phyloP scores from a whole-genome alignment of 2,329 filamentous ascomycete species.

The Knoxdaviesia capensis region DNA sequence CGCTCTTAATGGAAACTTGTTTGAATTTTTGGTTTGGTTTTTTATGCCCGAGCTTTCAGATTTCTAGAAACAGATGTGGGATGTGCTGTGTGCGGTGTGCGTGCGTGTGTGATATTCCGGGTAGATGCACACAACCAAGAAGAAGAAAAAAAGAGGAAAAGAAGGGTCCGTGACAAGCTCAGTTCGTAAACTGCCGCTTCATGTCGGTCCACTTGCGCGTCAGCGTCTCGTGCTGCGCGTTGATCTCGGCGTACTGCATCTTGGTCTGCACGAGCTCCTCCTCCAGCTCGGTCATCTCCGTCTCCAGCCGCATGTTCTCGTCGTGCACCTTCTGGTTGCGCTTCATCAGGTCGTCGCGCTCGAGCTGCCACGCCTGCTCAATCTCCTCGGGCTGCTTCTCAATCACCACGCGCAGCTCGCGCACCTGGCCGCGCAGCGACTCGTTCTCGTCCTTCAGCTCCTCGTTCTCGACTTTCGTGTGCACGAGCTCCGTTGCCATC shows the following conservation, averaged over 20 bases:
- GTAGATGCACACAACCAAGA: not conserved
- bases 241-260: slow-evolving; percentile 82
- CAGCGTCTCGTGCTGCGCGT: slow-evolving; percentile 49
- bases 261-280: slow-evolving; percentile 83
- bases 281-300: slow-evolving; percentile 81
- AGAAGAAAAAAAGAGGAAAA: not conserved
- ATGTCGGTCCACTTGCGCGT: slow-evolving; percentile 62
- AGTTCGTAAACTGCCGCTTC: slow-evolving; percentile 31
- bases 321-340: slow-evolving; percentile 86
- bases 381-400: slow-evolving; percentile 80
- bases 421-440: slow-evolving; percentile 63
- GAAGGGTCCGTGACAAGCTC: not conserved
- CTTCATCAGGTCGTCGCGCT: slow-evolving; percentile 84
- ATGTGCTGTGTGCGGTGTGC: too few relatives aligned
- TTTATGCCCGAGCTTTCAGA: too few relatives aligned
- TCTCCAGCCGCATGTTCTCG: slow-evolving; percentile 73
- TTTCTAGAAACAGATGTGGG: too few relatives aligned
- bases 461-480: slow-evolving; percentile 84
- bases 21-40: too few relatives aligned
- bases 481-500: slow-evolving; percentile 77
- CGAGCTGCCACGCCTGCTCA: slow-evolving; percentile 58
- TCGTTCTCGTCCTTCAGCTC: slow-evolving; percentile 80
- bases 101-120: too few relatives aligned
- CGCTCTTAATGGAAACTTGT: too few relatives aligned
- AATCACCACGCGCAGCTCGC: slow-evolving; percentile 68